Percentiles rank a stretch among this genome's conserved stretches.
Conservation (phyloP, 148 eudicot species). For the Amaranthus hypochondriacus region DNA sequence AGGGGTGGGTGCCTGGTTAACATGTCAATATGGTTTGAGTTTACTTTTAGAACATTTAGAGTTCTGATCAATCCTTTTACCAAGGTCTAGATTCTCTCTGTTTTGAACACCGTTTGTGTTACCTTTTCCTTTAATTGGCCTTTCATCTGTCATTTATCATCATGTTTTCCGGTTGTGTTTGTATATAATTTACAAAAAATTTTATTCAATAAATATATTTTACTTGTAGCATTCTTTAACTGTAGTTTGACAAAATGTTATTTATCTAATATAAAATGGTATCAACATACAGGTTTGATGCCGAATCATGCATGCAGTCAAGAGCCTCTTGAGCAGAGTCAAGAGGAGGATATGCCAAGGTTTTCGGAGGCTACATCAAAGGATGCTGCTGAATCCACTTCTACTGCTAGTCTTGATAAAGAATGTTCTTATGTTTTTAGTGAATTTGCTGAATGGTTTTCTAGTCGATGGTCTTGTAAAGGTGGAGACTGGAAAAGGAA, state of each 20-base stretch:
- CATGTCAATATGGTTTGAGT: too few relatives aligned
- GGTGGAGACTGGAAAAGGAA: conserved; percentile 94
- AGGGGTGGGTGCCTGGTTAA: too few relatives aligned
- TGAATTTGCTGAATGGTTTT: conserved; percentile 54
- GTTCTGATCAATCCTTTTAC: too few relatives aligned
- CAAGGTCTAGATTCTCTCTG: too few relatives aligned
- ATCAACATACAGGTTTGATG: conserved; percentile 38
- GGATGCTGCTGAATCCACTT: conserved; percentile 47
- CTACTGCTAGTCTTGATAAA: conserved; percentile 46
- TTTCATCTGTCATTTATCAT: neutral
- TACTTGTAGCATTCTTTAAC: neutral
- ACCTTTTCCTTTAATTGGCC: too few relatives aligned
- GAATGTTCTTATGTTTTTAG: conserved; percentile 35
- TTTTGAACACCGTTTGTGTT: too few relatives aligned
- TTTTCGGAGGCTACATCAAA: conserved; percentile 30
- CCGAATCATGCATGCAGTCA: conserved; percentile 28
- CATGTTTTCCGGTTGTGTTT: neutral
- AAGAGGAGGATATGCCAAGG: conserved; percentile 24
- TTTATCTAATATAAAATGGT: conserved; percentile 8
- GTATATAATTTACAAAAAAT: neutral
- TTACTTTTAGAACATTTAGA: too few relatives aligned
- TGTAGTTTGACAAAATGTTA: neutral
- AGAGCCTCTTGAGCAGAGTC: conserved; percentile 45
- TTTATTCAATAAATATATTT: neutral
- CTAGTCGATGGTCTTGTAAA: conserved; percentile 77